Conservation (phyloP, 495 filamentous ascomycete species). For the Cudoniella acicularis region DNA sequence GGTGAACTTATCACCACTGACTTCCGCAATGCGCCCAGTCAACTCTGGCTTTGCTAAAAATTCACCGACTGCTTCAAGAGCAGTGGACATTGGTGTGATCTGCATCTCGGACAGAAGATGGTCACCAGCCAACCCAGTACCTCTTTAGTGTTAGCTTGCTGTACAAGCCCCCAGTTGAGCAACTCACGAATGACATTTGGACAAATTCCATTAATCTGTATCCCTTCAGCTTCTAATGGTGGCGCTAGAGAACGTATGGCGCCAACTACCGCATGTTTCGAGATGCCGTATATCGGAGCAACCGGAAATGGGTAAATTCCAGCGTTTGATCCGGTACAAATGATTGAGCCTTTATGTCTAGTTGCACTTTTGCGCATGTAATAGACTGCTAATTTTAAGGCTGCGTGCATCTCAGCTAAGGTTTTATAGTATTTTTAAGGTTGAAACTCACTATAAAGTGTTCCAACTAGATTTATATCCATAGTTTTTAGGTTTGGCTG, state of each 20-base stretch:
- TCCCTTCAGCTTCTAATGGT: slow-evolving; percentile 35
- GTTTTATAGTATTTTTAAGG: too few relatives aligned
- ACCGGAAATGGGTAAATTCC: slow-evolving; percentile 53
- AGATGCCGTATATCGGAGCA: slow-evolving; percentile 50
- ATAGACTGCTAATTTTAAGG: slow-evolving; percentile 46
- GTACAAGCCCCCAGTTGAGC: not conserved
- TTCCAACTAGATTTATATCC: slow-evolving; percentile 38
- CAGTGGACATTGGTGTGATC: slow-evolving; percentile 50
- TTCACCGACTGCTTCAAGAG: slow-evolving; percentile 39
- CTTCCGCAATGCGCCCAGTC: slow-evolving; percentile 47
- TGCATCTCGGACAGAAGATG: slow-evolving; percentile 48
- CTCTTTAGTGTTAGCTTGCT: slow-evolving; percentile 26
- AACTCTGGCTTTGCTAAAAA: slow-evolving; percentile 38
- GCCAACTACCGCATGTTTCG: slow-evolving; percentile 48
- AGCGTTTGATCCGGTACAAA: slow-evolving; percentile 56
- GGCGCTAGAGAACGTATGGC: slow-evolving; percentile 45
- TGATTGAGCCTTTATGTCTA: slow-evolving; percentile 40
- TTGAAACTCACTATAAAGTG: slow-evolving; percentile 44
- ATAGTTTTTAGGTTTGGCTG: slow-evolving; percentile 39
- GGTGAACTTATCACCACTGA: slow-evolving; percentile 51
- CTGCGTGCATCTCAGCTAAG: slow-evolving; percentile 20
- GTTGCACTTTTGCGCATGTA: slow-evolving; percentile 47
- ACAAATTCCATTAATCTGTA: slow-evolving; percentile 52
- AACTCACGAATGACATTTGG: slow-evolving; percentile 47
- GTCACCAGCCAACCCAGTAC: slow-evolving; percentile 44